Percentiles rank a stretch among this genome's conserved stretches.
Conservation (phyloP, 495 filamentous ascomycete genomes). For the Penicillium alfredii region DNA sequence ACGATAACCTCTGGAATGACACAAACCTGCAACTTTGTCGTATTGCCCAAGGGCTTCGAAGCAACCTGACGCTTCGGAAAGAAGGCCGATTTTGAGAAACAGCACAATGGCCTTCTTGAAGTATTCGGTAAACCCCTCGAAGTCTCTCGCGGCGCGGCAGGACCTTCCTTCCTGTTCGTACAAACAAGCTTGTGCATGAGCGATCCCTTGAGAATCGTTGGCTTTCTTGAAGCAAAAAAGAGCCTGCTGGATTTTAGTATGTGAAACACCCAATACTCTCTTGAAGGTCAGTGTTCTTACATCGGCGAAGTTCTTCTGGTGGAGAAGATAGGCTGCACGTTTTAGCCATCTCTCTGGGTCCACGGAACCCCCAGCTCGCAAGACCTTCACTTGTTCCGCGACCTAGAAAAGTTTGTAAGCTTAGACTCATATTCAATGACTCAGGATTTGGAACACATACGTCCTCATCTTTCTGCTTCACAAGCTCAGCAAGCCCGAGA, state of each 20-base stretch:
- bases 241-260: no score
- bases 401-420: conserved; percentile 2
- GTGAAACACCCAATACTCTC: no score
- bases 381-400: conserved; percentile 7
- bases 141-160: conserved; percentile 1
- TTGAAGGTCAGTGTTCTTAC: neutral
- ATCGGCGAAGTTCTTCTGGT: conserved; percentile 14
- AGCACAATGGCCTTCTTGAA: conserved; percentile 11
- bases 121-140: conserved; percentile 3
- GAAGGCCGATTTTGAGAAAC: conserved; percentile 6
- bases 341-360: conserved; percentile 13
- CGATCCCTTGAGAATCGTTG: conserved; percentile 7
- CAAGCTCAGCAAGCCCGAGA: conserved; percentile 8
- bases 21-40: conserved; percentile 11
- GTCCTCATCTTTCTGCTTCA: conserved; percentile 10
- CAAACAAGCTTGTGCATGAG: conserved; percentile 11
- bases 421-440: no score
- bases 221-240: conserved; percentile 15
- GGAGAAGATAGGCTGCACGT: conserved; percentile 9
- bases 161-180: conserved; percentile 15
- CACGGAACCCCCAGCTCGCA: conserved; percentile 10
- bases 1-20: neutral
- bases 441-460: conserved; percentile 1
- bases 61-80: conserved; percentile 5
- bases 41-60: conserved; percentile 11